Base-by-base conservation (phyloP, 441 rosid genomes). In the Adansonia rubrostipa region DNA sequence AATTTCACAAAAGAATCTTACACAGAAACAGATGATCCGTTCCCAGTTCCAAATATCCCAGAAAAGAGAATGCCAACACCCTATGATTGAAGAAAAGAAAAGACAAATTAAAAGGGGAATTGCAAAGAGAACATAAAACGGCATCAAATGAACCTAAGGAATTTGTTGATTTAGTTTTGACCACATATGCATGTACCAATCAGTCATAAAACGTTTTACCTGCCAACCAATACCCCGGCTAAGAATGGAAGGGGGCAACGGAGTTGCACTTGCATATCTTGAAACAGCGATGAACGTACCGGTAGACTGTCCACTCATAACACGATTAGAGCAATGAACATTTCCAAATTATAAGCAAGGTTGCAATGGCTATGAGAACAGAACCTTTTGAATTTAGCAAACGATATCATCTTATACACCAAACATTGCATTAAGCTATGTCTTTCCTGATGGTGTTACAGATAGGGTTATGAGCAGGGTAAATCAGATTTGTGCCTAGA, bases 141-240 rank as follows among this genome's bases (percentile, higher is more conserved):
- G 15, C 69, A 45, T 9, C 9, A 19, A 42, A 10, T 17, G 50
- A 44, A 66, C 22, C 10, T 40, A 11, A 22, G 19, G 1, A 40
- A 42, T 40, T 66, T 66, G 8, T 17, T 10, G 17, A 3, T 69
- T 48, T 14, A 6, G 3, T 2, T 3, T 24, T 33, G 4, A 47
- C 53, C 9, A n/a, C 3, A 3, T 1, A 40, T 56, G 53, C 15
- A 73, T 36, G 15, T 73, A 73, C 3, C 2, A 66, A 36, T 68
- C 63, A 40, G 65, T 13, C 66, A 64, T 24, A 56, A 48, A 75
- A 42, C 61, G 45, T 33, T 58, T 76, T 86, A 94, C 99, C 97
- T 96, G 99, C 99, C 98, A 96, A 82, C 97, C 93, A 66, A 91
- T 85, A 71, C 99, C 99, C 13, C 97, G 99, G 86, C 98, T 96